Evolutionary conservation across 805 yeast genomes (phyloP), one percentile per base, ranked within the genome.

Genomic region (Candida coquimbonensis): DNA sequence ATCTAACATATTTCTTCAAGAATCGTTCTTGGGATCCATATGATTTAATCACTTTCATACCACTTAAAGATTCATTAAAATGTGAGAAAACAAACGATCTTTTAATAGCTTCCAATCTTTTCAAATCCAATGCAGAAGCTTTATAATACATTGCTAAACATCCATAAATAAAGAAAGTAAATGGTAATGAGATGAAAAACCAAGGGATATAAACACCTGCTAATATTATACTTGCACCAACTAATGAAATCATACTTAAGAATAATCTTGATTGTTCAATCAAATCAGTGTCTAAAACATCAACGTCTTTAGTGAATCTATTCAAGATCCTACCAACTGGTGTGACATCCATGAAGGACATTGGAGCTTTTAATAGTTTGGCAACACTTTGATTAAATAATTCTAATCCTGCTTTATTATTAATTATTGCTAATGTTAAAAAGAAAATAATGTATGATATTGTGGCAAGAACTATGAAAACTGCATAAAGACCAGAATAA

Each of bases 281-380:
- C 53, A 87, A 64, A 63, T 84, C 91, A 56, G 86, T 85, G 58
- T 88, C 96, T 59, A 87, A 67, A 14, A 80, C 79, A 59, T 87
- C 95, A 1, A 90, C 83, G 61, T 87, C 96, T 56, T 86, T 86
- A 3, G 95, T 87, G 61, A 87, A 87, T 54, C 96, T 69, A 64
- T 86, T 87, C 61, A 88, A 67, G 48, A 87, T 83, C 56, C 96
- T 73, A 4, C 96, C 96, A 66, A 85, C 71, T 5, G 96, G 96
- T 0, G 93, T 83, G 12, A 87, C 76, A 61, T 88, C 96, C 73
- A 87, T 80, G 57, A 80, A 88, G 12, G 81, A 67, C 90, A 87
- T 85, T 41, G 95, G 95, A 1, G 90, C 79, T 47, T 78, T 78
- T 51, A 87, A 67, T 19, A 87, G 66, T 31, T 69, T 72, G 32